Base-by-base conservation (phyloP, 352 stramenopile species). In the Peronosclerospora sorghi region DNA sequence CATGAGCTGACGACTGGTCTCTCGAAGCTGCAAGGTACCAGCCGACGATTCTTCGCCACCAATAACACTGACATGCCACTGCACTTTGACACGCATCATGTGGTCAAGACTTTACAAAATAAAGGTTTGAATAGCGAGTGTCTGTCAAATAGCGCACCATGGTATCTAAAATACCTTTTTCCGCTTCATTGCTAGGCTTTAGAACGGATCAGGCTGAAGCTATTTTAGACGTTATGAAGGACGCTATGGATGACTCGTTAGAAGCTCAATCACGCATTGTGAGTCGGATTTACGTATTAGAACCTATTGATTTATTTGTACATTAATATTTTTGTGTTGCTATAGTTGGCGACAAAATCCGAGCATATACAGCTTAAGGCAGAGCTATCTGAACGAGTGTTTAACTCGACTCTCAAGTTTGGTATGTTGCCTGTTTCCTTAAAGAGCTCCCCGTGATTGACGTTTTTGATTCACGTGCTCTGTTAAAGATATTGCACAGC, bases 331-430 rank as follows among this genome's bases (percentile, higher is more conserved):
- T 4, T 14, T 8, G 5, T 38, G 20, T 29, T 41, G 27, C 34
- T 32, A 41, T 34, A 93, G 80, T 51, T 93, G 26, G 80, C 77
- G 38, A 88, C 80, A 50, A 93, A 93, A 56, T 75, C 75, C 10
- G 80, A 93, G 54, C 78, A 93, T 36, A 68, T 90, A 13, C 75
- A 93, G 44, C 65, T 93, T 29, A 83, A 84, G 41, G 77, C 80
- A 8, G 80, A 93, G 48, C 65, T 93, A 24, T 89, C 80, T 5
- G 77, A 93, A 57, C 79, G 78, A 28, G 80, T 93, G 9, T 89
- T 93, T 48, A 89, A 89, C 58, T 93, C 80, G 32, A 93, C 80
- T 14, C 73, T 93, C 36, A 93, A 93, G 48, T 93, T 93, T 40
- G 80, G 80, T 92, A 41, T 9, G 53, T 36, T 53, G 14, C 35